These are phyloP conservation scores for Amylocystis lapponica DNA, from an alignment of 768 basidiomycete genomes.

Conservation along the genomic window DNA sequence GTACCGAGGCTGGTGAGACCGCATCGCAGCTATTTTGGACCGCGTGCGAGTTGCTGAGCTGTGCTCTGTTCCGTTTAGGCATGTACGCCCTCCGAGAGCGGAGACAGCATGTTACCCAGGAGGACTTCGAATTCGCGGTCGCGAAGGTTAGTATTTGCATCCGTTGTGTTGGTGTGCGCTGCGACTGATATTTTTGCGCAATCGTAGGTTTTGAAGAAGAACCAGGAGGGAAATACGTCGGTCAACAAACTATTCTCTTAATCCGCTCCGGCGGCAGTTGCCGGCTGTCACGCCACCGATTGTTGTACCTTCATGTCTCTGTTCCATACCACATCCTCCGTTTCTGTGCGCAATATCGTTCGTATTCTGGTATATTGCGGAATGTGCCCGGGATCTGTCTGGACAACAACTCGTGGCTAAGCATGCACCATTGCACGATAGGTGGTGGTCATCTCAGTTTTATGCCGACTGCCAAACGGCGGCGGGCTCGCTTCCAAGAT, in stretches of 20 bases:
- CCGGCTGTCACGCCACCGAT: no score
- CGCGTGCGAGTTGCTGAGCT: neutral
- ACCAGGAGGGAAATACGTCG: slow-evolving; percentile 90
- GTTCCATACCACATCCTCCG: no score
- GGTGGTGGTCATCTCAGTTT: no score
- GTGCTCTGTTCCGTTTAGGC: slow-evolving; percentile 35
- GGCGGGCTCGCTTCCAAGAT: no score
- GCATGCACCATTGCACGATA: no score
- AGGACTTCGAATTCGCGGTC: slow-evolving; percentile 98
- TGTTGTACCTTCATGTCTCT: no score
- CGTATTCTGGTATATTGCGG: no score
- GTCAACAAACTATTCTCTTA: slow-evolving; percentile 93
- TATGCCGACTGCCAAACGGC: no score
- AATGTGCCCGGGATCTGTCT: no score
- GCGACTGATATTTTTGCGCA: neutral
- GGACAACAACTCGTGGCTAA: no score
- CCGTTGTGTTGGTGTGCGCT: neutral
- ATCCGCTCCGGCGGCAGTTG: slow-evolving; percentile 21
- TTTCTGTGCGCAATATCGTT: no score
- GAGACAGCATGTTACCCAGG: slow-evolving; percentile 95
- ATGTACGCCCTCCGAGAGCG: slow-evolving; percentile 97
- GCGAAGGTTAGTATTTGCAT: slow-evolving; percentile 63
- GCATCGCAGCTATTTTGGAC: neutral
- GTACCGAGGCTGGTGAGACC: slow-evolving; percentile 84
- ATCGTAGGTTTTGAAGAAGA: slow-evolving; percentile 84